A percentile compares a stretch with the other conserved stretches of the same genome.
Evolutionary conservation across 352 stramenopile genomes (phyloP).

Genomic region (Phytopythium boreale): DNA sequence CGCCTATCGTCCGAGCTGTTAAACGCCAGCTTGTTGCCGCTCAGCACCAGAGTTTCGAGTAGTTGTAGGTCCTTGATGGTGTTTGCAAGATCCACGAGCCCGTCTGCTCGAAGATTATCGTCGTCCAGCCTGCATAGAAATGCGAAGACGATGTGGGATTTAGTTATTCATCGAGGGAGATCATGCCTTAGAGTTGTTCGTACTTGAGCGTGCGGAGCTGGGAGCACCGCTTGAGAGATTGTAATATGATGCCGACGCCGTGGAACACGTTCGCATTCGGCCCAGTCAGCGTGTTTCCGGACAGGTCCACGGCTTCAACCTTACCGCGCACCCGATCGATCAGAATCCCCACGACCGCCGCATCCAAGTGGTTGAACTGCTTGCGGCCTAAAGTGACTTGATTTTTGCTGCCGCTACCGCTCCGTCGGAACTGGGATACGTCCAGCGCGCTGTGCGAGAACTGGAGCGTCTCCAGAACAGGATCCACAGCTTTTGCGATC

Average conservation of each 20-base stretch:
- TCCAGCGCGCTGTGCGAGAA: slow-evolving; percentile 29
- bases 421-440: neutral
- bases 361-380: slow-evolving; percentile 58
- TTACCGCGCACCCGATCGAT: slow-evolving; percentile 49
- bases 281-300: slow-evolving; percentile 48
- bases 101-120: slow-evolving; percentile 46
- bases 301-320: slow-evolving; percentile 47
- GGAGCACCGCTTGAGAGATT: slow-evolving; percentile 39
- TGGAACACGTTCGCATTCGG: slow-evolving; percentile 48
- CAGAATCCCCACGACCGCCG: slow-evolving; percentile 46
- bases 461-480: slow-evolving; percentile 40
- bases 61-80: slow-evolving; percentile 29
- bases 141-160: neutral
- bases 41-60: slow-evolving; percentile 50
- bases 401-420: slow-evolving; percentile 8
- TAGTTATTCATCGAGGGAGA: neutral
- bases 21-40: slow-evolving; percentile 36
- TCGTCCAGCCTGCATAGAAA: slow-evolving; percentile 22
- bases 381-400: slow-evolving; percentile 20
- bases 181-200: slow-evolving; percentile 3
- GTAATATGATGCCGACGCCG: slow-evolving; percentile 42
- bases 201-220: slow-evolving; percentile 60
- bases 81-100: slow-evolving; percentile 43
- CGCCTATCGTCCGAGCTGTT: slow-evolving; percentile 63
- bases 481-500: slow-evolving; percentile 39